These are phyloP conservation scores for Blyttiomyces sp. DNA, from an alignment of 371 early-diverging fungal genomes.

Conservation along the genomic window DNA sequence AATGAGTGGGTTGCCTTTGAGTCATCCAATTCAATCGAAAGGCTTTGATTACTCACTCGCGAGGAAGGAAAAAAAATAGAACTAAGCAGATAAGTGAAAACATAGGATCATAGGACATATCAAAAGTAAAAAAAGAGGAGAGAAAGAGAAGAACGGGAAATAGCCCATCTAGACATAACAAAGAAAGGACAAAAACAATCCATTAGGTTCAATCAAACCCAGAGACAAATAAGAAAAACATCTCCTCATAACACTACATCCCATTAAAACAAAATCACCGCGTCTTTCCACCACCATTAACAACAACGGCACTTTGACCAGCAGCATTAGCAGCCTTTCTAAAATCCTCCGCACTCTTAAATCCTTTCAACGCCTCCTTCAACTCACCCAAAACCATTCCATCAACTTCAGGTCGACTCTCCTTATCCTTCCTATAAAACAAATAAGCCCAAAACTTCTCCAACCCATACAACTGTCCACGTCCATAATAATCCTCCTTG, in stretches of 20 bases:
- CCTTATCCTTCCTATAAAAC: slow-evolving; percentile 84
- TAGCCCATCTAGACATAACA: not conserved
- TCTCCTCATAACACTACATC: no score
- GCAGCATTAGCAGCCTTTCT: slow-evolving; percentile 43
- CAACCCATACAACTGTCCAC: slow-evolving; percentile 72
- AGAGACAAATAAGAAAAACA: no score
- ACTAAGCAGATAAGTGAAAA: no score
- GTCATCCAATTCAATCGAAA: no score
- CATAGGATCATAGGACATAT: no score
- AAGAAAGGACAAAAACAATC: not conserved
- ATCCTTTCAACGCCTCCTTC: slow-evolving; percentile 58
- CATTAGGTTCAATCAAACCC: not conserved
- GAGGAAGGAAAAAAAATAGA: no score
- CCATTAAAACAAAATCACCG: not conserved
- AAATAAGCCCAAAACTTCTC: slow-evolving; percentile 97
- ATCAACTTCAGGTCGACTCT: slow-evolving; percentile 60
- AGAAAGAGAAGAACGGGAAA: slow-evolving; percentile 13
- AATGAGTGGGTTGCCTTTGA: no score
- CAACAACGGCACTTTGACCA: not conserved
- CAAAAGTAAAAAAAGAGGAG: slow-evolving; percentile 12
- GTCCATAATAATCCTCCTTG: slow-evolving; percentile 63
- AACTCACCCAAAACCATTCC: slow-evolving; percentile 56
- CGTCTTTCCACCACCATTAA: not conserved
- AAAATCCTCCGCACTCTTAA: slow-evolving; percentile 72
- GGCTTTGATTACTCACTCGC: no score